These are phyloP conservation scores for Diaporthe nobilis DNA, from an alignment of 2,329 filamentous ascomycete genomes.

Conservation along the genomic window DNA sequence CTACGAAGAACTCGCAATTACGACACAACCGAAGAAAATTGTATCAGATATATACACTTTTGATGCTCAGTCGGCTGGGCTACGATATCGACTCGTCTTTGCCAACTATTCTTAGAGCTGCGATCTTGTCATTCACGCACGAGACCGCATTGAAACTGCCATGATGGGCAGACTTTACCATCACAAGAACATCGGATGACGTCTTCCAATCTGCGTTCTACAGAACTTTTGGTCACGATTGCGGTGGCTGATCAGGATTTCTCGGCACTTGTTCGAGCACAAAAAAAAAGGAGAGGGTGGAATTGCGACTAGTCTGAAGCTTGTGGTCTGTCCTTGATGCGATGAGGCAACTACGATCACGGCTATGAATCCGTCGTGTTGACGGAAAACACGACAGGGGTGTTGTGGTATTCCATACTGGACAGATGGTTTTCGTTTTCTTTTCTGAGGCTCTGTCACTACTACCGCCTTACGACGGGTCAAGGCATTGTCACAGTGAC, in stretches of 20 bases:
- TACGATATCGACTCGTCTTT: constrained; percentile 5
- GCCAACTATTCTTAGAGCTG: not conserved
- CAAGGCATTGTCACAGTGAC: not conserved
- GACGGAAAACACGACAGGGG: not conserved
- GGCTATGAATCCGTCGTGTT: not conserved
- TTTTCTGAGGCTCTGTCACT: constrained; percentile 7
- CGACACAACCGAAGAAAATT: not conserved
- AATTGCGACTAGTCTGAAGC: constrained; percentile 1
- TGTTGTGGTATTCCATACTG: not conserved
- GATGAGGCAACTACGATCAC: not conserved
- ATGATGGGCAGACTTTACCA: not conserved
- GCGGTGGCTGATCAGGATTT: not conserved
- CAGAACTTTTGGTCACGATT: not conserved
- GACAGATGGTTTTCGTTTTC: not conserved
- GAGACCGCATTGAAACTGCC: not conserved
- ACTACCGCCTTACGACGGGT: not conserved
- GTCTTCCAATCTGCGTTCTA: not conserved
- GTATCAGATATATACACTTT: constrained; percentile 17
- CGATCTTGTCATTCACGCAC: constrained; percentile 7
- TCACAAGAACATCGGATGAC: not conserved
- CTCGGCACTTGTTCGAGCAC: not conserved
- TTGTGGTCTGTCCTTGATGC: not conserved
- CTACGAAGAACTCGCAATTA: not conserved
- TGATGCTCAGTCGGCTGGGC: constrained; percentile 6
- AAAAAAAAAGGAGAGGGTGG: not conserved